A percentile compares a stretch with the other conserved stretches of the same genome.
Evolutionary conservation across 352 stramenopile genomes (phyloP).

Genomic region (Thalassiosira livingstoniorum): DNA sequence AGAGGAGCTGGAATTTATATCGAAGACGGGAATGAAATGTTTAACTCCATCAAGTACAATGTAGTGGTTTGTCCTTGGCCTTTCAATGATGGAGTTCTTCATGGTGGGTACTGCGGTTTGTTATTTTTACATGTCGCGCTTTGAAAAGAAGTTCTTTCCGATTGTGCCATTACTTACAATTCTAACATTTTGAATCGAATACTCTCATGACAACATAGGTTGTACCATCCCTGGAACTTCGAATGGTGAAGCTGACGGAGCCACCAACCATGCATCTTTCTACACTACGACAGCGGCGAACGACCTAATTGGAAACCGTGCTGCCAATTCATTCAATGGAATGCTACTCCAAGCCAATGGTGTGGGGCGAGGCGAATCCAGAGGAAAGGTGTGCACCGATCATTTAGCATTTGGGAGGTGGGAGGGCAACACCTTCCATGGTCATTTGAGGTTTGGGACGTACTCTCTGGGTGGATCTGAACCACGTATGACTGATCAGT

Average conservation of each 20-base stretch:
- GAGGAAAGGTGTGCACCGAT: conserved; percentile 56
- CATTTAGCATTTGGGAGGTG: conserved; percentile 45
- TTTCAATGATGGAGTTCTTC: conserved; percentile 49
- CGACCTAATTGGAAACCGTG: conserved; percentile 33
- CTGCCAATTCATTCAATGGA: conserved; percentile 66
- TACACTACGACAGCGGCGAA: conserved; percentile 59
- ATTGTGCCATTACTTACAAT: too few species aligned
- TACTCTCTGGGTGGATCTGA: conserved; percentile 43
- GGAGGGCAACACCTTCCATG: conserved; percentile 77
- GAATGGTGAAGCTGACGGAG: conserved; percentile 60
- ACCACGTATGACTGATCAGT: conserved; percentile 60
- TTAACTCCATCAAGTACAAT: conserved; percentile 71
- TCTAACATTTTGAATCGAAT: too few species aligned
- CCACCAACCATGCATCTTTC: conserved; percentile 67
- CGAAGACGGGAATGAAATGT: conserved; percentile 81
- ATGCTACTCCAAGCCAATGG: conserved; percentile 62
- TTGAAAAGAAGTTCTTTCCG: too few species aligned
- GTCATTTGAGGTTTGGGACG: conserved; percentile 60
- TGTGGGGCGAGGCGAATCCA: conserved; percentile 41
- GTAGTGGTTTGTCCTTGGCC: conserved; percentile 67
- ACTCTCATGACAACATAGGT: too few species aligned
- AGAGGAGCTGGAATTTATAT: conserved; percentile 73
- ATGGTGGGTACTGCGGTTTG: too few species aligned
- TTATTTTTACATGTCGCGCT: too few species aligned
- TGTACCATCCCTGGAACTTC: conserved; percentile 72